phyloP scores from a whole-genome alignment of 345 rosid genomes.

The Corchorus olitorius region DNA sequence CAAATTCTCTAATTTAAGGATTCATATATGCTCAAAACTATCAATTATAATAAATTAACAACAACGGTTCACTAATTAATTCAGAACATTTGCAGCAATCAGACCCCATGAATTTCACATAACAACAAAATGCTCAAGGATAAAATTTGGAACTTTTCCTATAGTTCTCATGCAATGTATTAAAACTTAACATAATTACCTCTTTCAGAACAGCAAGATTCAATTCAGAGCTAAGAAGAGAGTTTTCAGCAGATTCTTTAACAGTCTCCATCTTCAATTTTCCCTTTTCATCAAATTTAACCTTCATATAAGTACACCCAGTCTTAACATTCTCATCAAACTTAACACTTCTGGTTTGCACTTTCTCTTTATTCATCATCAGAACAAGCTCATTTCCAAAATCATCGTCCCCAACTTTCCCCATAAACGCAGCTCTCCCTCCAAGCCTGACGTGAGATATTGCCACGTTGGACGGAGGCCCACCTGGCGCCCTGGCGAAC shows the following conservation, averaged over 20 bases:
- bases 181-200: conserved; percentile 40
- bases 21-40: not conserved
- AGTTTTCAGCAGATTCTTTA: conserved; percentile 75
- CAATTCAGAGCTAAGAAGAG: conserved; percentile 65
- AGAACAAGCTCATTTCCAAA: conserved; percentile 69
- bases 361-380: conserved; percentile 84
- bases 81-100: not conserved
- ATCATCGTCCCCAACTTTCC: conserved; percentile 81
- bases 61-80: not conserved
- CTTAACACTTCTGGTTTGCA: conserved; percentile 82
- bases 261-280: conserved; percentile 71
- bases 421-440: conserved; percentile 92
- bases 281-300: conserved; percentile 70
- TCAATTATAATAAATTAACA: not conserved
- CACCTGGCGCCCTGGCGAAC: conserved; percentile 83
- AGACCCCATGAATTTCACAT: not conserved
- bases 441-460: conserved; percentile 83
- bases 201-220: conserved; percentile 83
- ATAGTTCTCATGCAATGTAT: not conserved
- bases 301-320: conserved; percentile 64
- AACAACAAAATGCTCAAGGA: not conserved
- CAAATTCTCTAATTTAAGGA: not conserved
- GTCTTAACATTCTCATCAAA: conserved; percentile 60
- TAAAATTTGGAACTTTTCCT: not conserved
- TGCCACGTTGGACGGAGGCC: conserved; percentile 84